Evolutionary conservation across 352 stramenopile species (phyloP), one percentile per base, ranked within the genome.

Genomic region (Globisporangium apiculatum): DNA sequence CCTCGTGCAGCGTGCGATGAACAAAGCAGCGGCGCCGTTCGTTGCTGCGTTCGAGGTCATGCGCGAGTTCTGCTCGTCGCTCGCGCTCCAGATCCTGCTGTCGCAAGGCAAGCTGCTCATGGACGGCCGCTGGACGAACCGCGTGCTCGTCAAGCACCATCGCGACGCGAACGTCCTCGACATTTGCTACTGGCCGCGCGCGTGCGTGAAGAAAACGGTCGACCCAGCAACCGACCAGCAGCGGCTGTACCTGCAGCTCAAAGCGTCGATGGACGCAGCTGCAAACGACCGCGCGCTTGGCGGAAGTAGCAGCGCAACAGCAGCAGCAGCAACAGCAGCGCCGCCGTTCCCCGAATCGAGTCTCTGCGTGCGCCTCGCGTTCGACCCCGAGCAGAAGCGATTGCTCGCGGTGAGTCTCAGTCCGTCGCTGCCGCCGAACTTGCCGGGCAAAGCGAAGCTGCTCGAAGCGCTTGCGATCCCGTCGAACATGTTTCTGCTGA

Each of bases 1-100:
- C 53, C 68, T 94, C 36, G 80, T 94, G 50, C 84, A 94, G 55
- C 82, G 79, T 37, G 68, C 75, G n/a, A 91, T 94, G 76, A 92
- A 92, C 67, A 85, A 90, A 60, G 89, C 84, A n/a, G 68, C 79
- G 9, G 77, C 67, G 46, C 84, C 84, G 7, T 89, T 94, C 24
- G 72, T 91, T 24, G 79, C 87, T 56, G 84, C 84, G 11, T 89
- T 90, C 56, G 71, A 74, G 51, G 76, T 94, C 51, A 90, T 94
- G 83, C 73, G 79, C 18, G 80, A 92, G 58, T 94, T 94, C 55
- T 91, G 82, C 53, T 91, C 79, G 38, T 85, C 78, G 12, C 59
- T 94, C 0, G 79, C 82, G 31, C 62, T 94, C 41, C 80, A 91
- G 62, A 87, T 94, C 62, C 54, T 94, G 49, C 68, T 76, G 11